These are phyloP conservation scores for Tricholoma matsutake DNA, from an alignment of 768 basidiomycete genomes.

Conservation along the genomic window DNA sequence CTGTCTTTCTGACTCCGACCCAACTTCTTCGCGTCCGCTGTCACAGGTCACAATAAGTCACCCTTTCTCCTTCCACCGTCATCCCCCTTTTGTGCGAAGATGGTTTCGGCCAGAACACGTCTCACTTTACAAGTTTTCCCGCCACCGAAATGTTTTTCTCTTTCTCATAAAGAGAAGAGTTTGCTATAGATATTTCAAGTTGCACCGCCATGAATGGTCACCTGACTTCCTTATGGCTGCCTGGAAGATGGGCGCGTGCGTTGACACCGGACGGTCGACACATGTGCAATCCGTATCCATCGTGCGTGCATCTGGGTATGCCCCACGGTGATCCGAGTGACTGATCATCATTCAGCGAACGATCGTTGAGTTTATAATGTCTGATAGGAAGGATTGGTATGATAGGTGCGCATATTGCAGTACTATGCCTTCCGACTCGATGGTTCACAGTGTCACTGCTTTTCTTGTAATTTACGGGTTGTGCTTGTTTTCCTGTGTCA, in stretches of 20 bases:
- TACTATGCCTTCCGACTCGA: not conserved
- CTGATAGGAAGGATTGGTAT: not conserved
- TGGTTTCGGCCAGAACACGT: too few species aligned
- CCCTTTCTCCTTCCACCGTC: not conserved
- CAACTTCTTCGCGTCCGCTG: slow-evolving; percentile 35
- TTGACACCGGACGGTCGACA: too few species aligned
- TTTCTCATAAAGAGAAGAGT: not conserved
- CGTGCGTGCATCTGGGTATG: too few species aligned
- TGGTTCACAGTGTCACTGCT: not conserved
- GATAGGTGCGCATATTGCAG: not conserved
- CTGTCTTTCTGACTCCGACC: slow-evolving; percentile 43
- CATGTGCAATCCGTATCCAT: too few species aligned
- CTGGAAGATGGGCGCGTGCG: too few species aligned
- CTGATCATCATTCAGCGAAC: too few species aligned
- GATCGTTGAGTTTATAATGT: not conserved
- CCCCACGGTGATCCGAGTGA: too few species aligned
- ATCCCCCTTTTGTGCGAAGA: too few species aligned
- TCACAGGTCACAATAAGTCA: slow-evolving; percentile 3
- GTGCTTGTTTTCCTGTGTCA: not conserved
- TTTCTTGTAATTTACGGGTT: not conserved
- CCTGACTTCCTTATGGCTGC: not conserved
- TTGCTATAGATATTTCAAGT: not conserved
- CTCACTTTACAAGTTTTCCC: too few species aligned
- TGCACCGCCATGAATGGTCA: not conserved
- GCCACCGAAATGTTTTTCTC: too few species aligned